Evolutionary conservation across 2,329 filamentous ascomycete genomes (phyloP).

Genomic region (Stagonosporopsis tanaceti): DNA sequence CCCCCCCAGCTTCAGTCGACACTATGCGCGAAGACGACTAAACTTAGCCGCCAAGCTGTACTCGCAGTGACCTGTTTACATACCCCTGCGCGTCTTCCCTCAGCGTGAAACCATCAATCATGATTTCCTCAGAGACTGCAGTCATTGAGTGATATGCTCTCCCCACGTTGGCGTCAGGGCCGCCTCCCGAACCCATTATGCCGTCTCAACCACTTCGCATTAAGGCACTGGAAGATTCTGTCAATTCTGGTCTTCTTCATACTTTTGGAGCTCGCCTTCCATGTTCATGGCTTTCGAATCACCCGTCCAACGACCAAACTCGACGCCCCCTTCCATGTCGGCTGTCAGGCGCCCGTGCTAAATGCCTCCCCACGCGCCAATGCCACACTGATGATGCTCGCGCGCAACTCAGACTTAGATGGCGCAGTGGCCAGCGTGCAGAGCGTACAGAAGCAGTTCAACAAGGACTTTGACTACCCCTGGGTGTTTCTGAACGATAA

Average conservation of each 20-base stretch:
- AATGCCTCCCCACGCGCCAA: constrained; percentile 72
- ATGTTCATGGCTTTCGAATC: constrained; percentile 17
- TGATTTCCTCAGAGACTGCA: not conserved
- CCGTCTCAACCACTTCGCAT: not conserved
- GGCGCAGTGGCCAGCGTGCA: constrained; percentile 74
- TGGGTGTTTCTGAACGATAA: constrained; percentile 98
- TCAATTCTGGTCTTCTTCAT: constrained; percentile 1
- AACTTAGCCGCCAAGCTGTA: not conserved
- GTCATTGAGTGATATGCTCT: not conserved
- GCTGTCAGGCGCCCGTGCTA: constrained; percentile 17
- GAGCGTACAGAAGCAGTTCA: constrained; percentile 84
- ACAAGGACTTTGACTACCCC: constrained; percentile 95
- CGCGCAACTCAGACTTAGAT: constrained; percentile 84
- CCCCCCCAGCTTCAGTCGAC: not conserved
- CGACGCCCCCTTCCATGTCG: constrained; percentile 23
- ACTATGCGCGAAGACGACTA: not conserved
- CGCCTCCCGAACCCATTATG: not conserved
- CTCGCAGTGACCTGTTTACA: not conserved
- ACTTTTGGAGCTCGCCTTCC: constrained; percentile 21
- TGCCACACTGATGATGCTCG: constrained; percentile 86
- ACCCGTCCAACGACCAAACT: constrained; percentile 14
- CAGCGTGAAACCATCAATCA: not conserved
- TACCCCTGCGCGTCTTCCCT: not conserved
- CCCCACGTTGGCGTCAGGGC: not conserved
- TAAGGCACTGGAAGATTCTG: constrained; percentile 20